Conservation (phyloP, 352 stramenopile genomes). For the Globisporangium ultimum region DNA sequence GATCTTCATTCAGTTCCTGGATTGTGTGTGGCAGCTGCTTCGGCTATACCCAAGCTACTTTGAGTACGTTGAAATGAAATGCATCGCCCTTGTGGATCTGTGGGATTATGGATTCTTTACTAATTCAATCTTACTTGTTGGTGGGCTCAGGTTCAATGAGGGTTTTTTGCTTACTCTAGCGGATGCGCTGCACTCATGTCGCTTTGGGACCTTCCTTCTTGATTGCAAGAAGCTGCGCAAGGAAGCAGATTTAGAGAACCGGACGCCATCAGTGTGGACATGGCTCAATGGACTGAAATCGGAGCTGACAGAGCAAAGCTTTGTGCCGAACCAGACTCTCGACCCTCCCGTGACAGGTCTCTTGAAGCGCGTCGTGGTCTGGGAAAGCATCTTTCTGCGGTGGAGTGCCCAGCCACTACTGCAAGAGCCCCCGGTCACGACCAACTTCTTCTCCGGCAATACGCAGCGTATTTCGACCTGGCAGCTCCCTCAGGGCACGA, state of each 20-base stretch:
- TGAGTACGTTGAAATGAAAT: conserved; percentile 60
- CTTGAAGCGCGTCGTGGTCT: conserved; percentile 60
- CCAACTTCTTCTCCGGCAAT: conserved; percentile 63
- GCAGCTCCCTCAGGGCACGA: conserved; percentile 52
- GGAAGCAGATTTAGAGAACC: conserved; percentile 50
- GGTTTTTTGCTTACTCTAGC: conserved; percentile 90
- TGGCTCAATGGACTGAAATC: conserved; percentile 75
- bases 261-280: conserved; percentile 76
- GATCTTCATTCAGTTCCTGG: conserved; percentile 86
- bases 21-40: conserved; percentile 83
- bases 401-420: conserved; percentile 69
- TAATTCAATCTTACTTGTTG: neutral
- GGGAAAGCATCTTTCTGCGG: conserved; percentile 69
- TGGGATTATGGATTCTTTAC: neutral
- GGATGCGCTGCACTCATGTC: conserved; percentile 95
- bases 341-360: conserved; percentile 55
- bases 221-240: conserved; percentile 90
- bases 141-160: conserved; percentile 89
- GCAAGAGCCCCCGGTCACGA: conserved; percentile 28
- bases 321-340: conserved; percentile 45
- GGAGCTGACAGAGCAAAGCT: conserved; percentile 57
- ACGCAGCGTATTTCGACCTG: conserved; percentile 50
- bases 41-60: conserved; percentile 95
- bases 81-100: neutral
- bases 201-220: conserved; percentile 98